Evolutionary conservation across 1,284 basidiomycete genomes (phyloP).

Genomic region (Pseudozyma hubeiensis): DNA sequence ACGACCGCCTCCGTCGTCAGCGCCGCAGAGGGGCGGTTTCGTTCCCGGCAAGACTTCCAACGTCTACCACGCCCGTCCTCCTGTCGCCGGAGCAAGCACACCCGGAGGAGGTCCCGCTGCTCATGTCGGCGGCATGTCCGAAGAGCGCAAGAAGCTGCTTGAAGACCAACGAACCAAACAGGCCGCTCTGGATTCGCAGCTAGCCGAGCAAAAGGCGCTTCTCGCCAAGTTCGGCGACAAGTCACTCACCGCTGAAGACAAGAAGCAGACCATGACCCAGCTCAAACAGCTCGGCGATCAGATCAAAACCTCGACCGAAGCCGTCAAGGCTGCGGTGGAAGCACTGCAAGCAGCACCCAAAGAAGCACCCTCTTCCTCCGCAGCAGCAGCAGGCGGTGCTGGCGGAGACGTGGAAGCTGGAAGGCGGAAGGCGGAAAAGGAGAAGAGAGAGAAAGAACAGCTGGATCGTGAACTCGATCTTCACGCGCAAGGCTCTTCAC

Average conservation of each 20-base stretch:
- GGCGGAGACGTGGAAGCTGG: constrained; percentile 69
- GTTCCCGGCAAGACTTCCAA: constrained; percentile 59
- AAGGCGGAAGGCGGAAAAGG: constrained; percentile 74
- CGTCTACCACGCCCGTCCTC: constrained; percentile 59
- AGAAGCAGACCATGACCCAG: constrained; percentile 81
- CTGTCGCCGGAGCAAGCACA: constrained; percentile 15
- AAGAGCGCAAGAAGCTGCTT: constrained; percentile 69
- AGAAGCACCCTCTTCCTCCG: constrained; percentile 34
- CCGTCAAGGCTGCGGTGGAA: constrained; percentile 68
- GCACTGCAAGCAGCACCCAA: constrained; percentile 64
- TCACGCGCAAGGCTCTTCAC: constrained; percentile 71
- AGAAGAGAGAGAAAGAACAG: constrained; percentile 80
- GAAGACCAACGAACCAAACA: constrained; percentile 75
- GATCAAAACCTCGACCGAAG: constrained; percentile 73
- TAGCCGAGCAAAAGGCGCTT: constrained; percentile 88
- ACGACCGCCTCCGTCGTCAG: constrained; percentile 70
- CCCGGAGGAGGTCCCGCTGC: constrained; percentile 4
- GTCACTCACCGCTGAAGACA: constrained; percentile 78
- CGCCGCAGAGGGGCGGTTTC: constrained; percentile 47
- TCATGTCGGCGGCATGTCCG: constrained; percentile 30
- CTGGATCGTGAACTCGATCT: constrained; percentile 73
- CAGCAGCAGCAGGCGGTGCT: constrained; percentile 31
- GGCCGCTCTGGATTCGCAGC: constrained; percentile 81
- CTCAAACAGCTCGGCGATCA: constrained; percentile 84
- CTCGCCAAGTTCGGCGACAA: constrained; percentile 77